Base-by-base conservation (phyloP, 768 basidiomycete genomes). In the Tylopilus balloui region DNA sequence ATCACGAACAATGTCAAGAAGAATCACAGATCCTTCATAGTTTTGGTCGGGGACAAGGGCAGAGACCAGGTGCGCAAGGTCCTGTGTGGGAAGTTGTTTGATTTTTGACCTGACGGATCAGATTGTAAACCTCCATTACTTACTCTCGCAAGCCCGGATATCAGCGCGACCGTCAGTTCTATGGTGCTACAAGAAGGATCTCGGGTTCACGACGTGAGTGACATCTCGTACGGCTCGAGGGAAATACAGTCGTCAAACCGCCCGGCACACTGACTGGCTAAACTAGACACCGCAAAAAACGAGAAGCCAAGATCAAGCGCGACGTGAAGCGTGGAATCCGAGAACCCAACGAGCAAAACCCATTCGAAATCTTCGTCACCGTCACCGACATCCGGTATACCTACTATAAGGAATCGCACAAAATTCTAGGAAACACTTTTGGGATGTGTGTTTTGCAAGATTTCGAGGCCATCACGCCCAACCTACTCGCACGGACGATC, bases 331-430 rank as follows among this genome's bases (percentile, higher is more conserved):
- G 92, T 12, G 95, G 95, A 6, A 81, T 92, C 28, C 79, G 96
- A 21, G 95, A 99, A 61, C 82, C 87, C 2, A 94, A 96, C 63
- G 93, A 99, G 50, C 90, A 96, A 65, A 84, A 90, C 67, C 95
- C 96, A 1, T 98, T 99, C 66, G 96, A 99, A 71, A 91, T 98
- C 36, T 99, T 99, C 64, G 85, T 98, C 12, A 89, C 91, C 0
- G 94, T 97, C n/a, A 98, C 95, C 4, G 95, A 99, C 66, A 97
- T 99, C 51, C 85, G 95, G 48, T 99, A 99, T 74, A 92, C 90
- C 83, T 93, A 97, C 73, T 98, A 97, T 75, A 96, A 96, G 66
- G 95, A 97, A 60, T 92, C 93, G 1, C 83, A 94, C 42, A 96
- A 95, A 70, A 92, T 97, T 54, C 81, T 99, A 29, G 96, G 95